These are phyloP conservation scores for Vachellia collinsii DNA, from an alignment of 306 rosid genomes.

Conservation along the genomic window DNA sequence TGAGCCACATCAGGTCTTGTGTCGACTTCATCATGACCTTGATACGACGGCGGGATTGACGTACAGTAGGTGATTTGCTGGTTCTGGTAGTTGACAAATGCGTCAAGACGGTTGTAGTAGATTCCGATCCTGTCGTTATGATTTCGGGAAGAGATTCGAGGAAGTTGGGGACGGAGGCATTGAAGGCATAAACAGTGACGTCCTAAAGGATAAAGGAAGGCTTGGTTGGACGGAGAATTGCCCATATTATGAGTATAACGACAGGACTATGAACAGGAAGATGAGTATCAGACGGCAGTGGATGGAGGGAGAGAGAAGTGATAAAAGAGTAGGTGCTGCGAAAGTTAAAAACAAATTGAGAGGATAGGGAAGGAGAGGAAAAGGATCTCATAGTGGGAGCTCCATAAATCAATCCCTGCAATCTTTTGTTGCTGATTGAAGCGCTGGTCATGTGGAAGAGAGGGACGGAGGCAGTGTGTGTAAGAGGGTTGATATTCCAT, in stretches of 20 bases:
- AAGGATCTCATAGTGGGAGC: constrained; percentile 70
- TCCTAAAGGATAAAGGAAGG: constrained; percentile 91
- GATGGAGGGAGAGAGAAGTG: too few species aligned
- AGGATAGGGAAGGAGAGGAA: neutral
- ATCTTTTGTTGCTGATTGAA: constrained; percentile 72
- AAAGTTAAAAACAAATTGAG: too few species aligned
- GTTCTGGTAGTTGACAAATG: constrained; percentile 62
- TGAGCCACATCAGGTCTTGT: too few species aligned
- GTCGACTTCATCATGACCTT: too few species aligned
- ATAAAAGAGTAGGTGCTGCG: too few species aligned
- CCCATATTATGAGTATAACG: constrained; percentile 70
- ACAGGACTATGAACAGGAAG: constrained; percentile 68
- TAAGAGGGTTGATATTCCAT: too few species aligned
- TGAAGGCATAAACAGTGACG: constrained; percentile 90
- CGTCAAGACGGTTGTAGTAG: constrained; percentile 78
- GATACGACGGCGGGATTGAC: too few species aligned
- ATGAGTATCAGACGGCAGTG: constrained; percentile 19
- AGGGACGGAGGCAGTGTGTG: too few species aligned
- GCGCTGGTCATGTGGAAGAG: too few species aligned
- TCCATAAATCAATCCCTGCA: constrained; percentile 68
- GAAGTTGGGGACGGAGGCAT: constrained; percentile 73
- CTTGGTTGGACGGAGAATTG: too few species aligned
- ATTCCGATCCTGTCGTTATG: constrained; percentile 81
- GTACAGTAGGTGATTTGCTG: constrained; percentile 80
- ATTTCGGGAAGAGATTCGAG: constrained; percentile 71